Evolutionary conservation across 495 filamentous ascomycete genomes (phyloP).

Genomic region (Melanomma pulvis-pyrius): DNA sequence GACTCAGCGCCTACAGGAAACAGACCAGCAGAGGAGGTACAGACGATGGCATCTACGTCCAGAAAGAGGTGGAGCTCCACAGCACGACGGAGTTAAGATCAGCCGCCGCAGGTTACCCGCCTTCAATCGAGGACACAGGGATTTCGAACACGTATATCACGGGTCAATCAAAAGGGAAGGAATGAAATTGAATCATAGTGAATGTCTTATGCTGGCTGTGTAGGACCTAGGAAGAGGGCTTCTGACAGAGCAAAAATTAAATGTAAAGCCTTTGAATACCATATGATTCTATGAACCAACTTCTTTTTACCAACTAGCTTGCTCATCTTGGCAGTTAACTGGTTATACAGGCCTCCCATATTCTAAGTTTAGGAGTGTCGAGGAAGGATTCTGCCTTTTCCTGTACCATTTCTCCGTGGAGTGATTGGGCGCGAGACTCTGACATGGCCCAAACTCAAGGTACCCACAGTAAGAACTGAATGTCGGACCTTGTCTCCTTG

Average conservation of each 20-base stretch:
- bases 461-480: not conserved
- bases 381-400: not conserved
- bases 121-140: slow-evolving; percentile 13
- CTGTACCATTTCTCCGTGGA: not conserved
- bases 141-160: not conserved
- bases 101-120: slow-evolving; percentile 9
- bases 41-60: slow-evolving; percentile 17
- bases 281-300: too few species aligned
- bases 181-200: not conserved
- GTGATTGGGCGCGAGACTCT: not conserved
- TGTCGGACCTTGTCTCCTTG: not conserved
- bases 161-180: not conserved
- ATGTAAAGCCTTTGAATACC: too few species aligned
- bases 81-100: slow-evolving; percentile 22
- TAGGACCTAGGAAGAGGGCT: too few species aligned
- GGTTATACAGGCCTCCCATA: not conserved
- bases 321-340: too few species aligned
- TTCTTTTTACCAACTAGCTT: too few species aligned
- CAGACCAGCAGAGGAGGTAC: not conserved
- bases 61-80: slow-evolving; percentile 25
- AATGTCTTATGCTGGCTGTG: not conserved
- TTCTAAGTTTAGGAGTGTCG: not conserved
- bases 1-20: not conserved
- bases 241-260: too few species aligned
- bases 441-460: not conserved